Base-by-base conservation (phyloP, 2,329 filamentous ascomycete genomes). In the Colletotrichum sp. region DNA sequence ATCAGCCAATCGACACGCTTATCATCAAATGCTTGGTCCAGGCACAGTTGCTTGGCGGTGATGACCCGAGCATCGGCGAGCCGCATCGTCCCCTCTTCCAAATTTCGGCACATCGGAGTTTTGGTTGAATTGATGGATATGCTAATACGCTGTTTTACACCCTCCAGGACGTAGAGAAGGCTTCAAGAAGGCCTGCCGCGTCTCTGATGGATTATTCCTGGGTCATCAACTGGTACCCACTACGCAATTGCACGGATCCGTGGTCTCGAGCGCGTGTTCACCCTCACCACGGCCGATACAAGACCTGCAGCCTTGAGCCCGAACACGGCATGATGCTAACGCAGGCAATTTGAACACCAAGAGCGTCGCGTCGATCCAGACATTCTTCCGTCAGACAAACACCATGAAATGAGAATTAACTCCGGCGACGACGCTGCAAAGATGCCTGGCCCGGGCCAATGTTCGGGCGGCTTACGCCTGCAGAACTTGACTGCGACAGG, bases 1-100 rank as follows among this genome's bases (percentile, higher is more conserved):
- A 52, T 2, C 28, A 39, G n/a, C 73, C 70, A 75, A 73, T 73
- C 18, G 39, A 18, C 28, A 16, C 4, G 30, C 16, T 28, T 34
- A 58, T 36, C 43, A 43, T 66, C 25, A 22, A n/a, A 52, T 52
- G 43, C 27, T 48, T 68, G 27, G 48, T 66, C 64, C 64, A 75
- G 70, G 73, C 56, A 65, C 64, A 25, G 25, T 6, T n/a, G 27
- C 70, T 75, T 75, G 73, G 73, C 73, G 12, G 16, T 22, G 62
- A 15, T 62, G 32, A 28, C 56, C 32, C 64, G 27, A 36, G 32
- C 36, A 61, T 22, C 62, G 43, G 55, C 72, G 72, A 75, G 68
- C 55, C 68, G 66, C 72, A 71, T 71, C 39, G 18, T 22, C 13
- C 22, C 10, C 60, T 36, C 28, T 56, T n/a, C n/a, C n/a, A n/a